These are phyloP conservation scores for Rubus parviflorus DNA, from an alignment of 306 rosid species.

Conservation along the genomic window DNA sequence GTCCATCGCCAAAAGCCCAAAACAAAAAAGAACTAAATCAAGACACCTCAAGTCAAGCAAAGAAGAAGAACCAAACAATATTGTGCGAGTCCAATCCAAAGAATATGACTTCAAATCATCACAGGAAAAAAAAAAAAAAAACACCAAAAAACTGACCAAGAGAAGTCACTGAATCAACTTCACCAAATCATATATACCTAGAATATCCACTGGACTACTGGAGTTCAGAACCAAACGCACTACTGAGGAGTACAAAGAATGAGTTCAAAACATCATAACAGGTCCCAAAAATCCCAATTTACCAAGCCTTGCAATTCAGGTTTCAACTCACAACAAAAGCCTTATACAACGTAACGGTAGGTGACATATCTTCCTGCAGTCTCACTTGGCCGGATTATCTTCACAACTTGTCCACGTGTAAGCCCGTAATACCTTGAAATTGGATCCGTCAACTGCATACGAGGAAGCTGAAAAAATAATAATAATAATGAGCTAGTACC, in stretches of 20 bases:
- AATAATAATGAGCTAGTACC: background rate
- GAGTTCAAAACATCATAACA: background rate
- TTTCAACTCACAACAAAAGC: background rate
- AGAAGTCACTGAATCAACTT: background rate
- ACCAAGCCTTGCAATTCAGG: background rate
- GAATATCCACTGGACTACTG: background rate
- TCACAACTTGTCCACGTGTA: conserved; percentile 86
- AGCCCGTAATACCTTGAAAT: conserved; percentile 76
- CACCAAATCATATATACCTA: background rate
- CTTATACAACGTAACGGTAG: conserved; percentile 65
- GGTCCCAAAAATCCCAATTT: background rate
- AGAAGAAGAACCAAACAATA: too few relatives aligned
- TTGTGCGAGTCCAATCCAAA: background rate
- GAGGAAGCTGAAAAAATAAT: conserved; percentile 58
- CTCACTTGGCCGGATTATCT: conserved; percentile 78
- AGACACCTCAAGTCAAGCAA: background rate
- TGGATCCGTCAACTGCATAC: conserved; percentile 81
- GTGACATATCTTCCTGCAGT: conserved; percentile 84
- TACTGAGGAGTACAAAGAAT: background rate
- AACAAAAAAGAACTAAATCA: background rate
- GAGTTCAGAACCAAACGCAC: background rate
- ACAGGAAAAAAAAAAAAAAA: background rate
- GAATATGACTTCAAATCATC: background rate
- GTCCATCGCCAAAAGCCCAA: too few relatives aligned
- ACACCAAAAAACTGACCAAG: background rate